Conservation (phyloP, 306 rosid genomes). For the Ormosia semicastrata region DNA sequence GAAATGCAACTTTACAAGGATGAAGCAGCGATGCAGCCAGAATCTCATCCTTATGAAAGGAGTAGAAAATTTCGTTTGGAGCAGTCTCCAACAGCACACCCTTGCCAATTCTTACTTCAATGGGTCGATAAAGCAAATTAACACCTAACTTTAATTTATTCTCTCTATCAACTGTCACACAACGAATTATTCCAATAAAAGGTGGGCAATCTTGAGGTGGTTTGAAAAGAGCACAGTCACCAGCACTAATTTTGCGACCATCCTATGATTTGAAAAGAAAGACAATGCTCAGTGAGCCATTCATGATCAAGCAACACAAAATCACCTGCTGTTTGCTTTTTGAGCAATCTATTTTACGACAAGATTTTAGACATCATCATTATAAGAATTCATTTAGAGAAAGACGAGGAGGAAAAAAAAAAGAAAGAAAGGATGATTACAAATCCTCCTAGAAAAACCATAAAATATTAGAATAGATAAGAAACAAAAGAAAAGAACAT, state of each 20-base stretch:
- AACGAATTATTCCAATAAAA: slow-evolving; percentile 72
- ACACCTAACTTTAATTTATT: slow-evolving; percentile 57
- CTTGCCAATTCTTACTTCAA: slow-evolving; percentile 68
- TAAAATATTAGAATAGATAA: neutral
- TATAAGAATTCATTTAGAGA: neutral
- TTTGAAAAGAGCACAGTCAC: slow-evolving; percentile 89
- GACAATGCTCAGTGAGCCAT: neutral
- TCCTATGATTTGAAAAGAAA: slow-evolving; percentile 39
- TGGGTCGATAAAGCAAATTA: slow-evolving; percentile 81
- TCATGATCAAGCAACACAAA: neutral
- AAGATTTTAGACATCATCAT: neutral
- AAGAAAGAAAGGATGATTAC: neutral
- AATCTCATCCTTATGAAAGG: slow-evolving; percentile 89
- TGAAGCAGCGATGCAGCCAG: slow-evolving; percentile 78
- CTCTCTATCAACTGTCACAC: slow-evolving; percentile 47
- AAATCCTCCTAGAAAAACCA: neutral
- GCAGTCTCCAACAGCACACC: slow-evolving; percentile 64
- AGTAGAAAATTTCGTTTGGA: slow-evolving; percentile 84
- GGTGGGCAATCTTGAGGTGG: slow-evolving; percentile 64
- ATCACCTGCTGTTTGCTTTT: neutral
- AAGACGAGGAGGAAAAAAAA: neutral
- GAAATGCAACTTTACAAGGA: slow-evolving; percentile 92
- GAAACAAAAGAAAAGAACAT: neutral
- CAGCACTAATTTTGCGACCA: slow-evolving; percentile 68
- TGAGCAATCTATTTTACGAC: neutral